phyloP scores from a whole-genome alignment of 192 early-diverging fungal species.

The Phycomyces nitens region DNA sequence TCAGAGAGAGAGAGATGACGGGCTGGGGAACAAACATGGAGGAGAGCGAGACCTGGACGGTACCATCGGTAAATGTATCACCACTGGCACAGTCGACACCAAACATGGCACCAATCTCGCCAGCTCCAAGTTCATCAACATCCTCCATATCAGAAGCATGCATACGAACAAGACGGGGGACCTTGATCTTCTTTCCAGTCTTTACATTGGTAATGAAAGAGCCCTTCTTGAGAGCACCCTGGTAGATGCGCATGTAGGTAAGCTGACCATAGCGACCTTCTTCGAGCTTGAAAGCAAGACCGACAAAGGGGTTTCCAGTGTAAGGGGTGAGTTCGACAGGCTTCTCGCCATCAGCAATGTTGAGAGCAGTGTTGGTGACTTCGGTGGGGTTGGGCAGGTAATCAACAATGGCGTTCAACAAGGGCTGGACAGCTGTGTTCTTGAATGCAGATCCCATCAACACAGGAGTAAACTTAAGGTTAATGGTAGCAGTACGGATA shows the following conservation, averaged over 20 bases:
- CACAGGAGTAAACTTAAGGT: slow-evolving; percentile 77
- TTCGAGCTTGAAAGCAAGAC: slow-evolving; percentile 87
- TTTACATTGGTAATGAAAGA: slow-evolving; percentile 84
- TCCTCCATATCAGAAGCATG: slow-evolving; percentile 99
- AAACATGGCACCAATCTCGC: slow-evolving; percentile 98
- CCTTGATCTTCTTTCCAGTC: slow-evolving; percentile 92
- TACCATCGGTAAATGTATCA: slow-evolving; percentile 95
- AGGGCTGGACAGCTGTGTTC: slow-evolving; percentile 77
- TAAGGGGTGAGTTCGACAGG: slow-evolving; percentile 57
- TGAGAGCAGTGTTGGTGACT: slow-evolving; percentile 70
- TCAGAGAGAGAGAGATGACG: slow-evolving; percentile 91
- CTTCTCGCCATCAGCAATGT: slow-evolving; percentile 61
- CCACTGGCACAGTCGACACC: slow-evolving; percentile 96
- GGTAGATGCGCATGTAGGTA: slow-evolving; percentile 96
- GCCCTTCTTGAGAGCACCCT: slow-evolving; percentile 85
- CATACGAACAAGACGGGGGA: slow-evolving; percentile 95
- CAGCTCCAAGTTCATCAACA: slow-evolving; percentile 85
- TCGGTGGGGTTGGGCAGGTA: slow-evolving; percentile 75
- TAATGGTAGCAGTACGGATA: slow-evolving; percentile 76
- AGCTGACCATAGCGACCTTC: slow-evolving; percentile 95
- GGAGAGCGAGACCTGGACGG: slow-evolving; percentile 77
- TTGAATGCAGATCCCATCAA: slow-evolving; percentile 85
- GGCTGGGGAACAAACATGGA: slow-evolving; percentile 98
- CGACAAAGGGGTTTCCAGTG: slow-evolving; percentile 74
- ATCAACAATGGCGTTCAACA: slow-evolving; percentile 65